Conservation (phyloP, 2,329 filamentous ascomycete genomes). For the Colletotrichum musae region DNA sequence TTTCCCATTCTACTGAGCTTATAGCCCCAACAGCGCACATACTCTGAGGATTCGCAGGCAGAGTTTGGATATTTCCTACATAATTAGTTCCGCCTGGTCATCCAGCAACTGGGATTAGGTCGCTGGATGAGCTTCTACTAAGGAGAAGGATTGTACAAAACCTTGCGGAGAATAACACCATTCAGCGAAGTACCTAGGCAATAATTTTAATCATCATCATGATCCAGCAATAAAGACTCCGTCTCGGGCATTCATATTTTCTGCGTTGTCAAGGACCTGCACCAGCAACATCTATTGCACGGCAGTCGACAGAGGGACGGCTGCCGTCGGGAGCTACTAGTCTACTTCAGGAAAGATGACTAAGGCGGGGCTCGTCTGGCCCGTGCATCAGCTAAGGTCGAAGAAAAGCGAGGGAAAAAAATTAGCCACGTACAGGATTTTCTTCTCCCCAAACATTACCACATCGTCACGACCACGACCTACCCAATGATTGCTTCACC, state of each 20-base stretch:
- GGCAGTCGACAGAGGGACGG: too few relatives aligned
- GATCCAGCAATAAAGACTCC: neutral
- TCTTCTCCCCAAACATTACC: neutral
- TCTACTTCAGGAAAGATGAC: conserved; percentile 9
- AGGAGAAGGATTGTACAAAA: conserved; percentile 8
- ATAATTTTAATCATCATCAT: conserved; percentile 6
- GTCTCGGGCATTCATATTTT: too few relatives aligned
- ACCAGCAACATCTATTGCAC: too few relatives aligned
- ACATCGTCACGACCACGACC: neutral
- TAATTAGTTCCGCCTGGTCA: too few relatives aligned
- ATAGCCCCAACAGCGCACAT: too few relatives aligned
- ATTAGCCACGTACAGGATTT: neutral
- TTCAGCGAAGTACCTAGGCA: neutral
- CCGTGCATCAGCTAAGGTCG: conserved; percentile 19
- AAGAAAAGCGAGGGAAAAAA: conserved; percentile 33
- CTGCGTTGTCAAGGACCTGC: too few relatives aligned
- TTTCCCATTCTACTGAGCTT: too few relatives aligned
- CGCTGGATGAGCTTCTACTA: neutral
- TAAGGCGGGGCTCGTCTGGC: conserved; percentile 14
- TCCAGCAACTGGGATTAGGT: neutral
- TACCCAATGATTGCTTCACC: conserved; percentile 31
- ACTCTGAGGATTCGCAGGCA: too few relatives aligned
- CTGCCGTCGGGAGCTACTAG: too few relatives aligned
- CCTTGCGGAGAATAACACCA: conserved; percentile 29
- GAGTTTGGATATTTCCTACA: too few relatives aligned